Base-by-base conservation (phyloP, 495 filamentous ascomycete genomes). In the Chaetomium cochliodes region DNA sequence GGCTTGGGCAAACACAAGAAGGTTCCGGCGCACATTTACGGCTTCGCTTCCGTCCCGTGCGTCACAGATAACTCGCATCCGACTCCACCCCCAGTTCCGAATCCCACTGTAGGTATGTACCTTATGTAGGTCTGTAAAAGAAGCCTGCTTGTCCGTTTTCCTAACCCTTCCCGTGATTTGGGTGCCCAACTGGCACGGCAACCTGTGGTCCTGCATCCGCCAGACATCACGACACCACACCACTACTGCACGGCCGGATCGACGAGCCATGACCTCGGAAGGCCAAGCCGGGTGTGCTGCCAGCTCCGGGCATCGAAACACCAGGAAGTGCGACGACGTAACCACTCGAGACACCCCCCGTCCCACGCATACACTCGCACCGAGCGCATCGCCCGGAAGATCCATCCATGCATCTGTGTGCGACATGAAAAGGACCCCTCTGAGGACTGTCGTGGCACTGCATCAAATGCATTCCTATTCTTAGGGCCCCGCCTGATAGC, bases 391-490 rank as follows among this genome's bases (percentile, higher is more conserved):
- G 65, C 70, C 65, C 62, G 60, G 64, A 72, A 55, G 55, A 70
- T 65, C 65, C 64, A 50, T 28, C 61, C 37, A 67, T 69, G 68
- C 66, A 65, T 65, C 64, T 65, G 62, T 64, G 63, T 54, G 47
- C 58, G 58, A 47, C 60, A 55, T 60, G 12, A 18, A 16, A 53
- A 42, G 44, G 60, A 26, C 51, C 55, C 46, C 60, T 52, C 62
- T 67, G 68, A 56, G 62, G 61, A 65, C 20, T 66, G 67, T 69
- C 72, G 72, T 74, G 72, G 72, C 72, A 74, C 70, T 71, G 69
- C 70, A 61, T 71, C 70, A 63, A 60, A 68, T 64, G 66, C 54
- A 44, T 58, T 68, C 68, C 72, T 72, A 73, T 73, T 71, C 64
- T 71, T 73, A 68, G 72, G 70, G 58, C 47, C 44, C 58, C 58